Conservation (phyloP, 768 basidiomycete species). For the Russula vinacea region DNA sequence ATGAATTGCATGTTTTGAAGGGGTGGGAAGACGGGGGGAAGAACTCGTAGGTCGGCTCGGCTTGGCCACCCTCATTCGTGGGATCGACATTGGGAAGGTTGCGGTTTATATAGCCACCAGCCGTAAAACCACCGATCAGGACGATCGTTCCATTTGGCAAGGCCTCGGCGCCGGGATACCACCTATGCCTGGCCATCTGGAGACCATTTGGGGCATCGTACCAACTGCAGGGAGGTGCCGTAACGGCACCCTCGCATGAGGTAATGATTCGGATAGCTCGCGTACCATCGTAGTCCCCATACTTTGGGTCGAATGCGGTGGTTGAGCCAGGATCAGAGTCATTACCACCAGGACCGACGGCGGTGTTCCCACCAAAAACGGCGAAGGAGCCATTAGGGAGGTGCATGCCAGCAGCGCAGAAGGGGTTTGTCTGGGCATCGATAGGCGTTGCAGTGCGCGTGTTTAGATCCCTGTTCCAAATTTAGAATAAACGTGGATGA, state of each 20-base stretch:
- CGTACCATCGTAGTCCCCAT: neutral
- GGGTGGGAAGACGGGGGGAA: neutral
- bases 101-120: conserved; percentile 12
- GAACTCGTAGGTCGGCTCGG: conserved; percentile 10
- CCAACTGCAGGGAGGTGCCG: neutral
- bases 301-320: neutral
- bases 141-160: conserved; percentile 2
- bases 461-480: conserved; percentile 5
- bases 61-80: neutral
- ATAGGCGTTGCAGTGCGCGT: neutral
- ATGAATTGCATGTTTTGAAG: conserved; percentile 2
- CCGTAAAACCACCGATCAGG: conserved; percentile 4
- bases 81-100: neutral
- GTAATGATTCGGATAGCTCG: conserved; percentile 14
- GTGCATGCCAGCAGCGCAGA: conserved; percentile 20
- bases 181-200: neutral
- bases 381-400: conserved; percentile 7
- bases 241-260: neutral
- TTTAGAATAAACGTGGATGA: neutral
- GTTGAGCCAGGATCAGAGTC: neutral
- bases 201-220: neutral
- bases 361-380: conserved; percentile 12
- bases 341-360: neutral
- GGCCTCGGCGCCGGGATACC: conserved; percentile 10
- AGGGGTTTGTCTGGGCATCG: neutral